These are phyloP conservation scores for Tetrapisispora arboricola DNA, from an alignment of 805 yeast species.

Conservation along the genomic window DNA sequence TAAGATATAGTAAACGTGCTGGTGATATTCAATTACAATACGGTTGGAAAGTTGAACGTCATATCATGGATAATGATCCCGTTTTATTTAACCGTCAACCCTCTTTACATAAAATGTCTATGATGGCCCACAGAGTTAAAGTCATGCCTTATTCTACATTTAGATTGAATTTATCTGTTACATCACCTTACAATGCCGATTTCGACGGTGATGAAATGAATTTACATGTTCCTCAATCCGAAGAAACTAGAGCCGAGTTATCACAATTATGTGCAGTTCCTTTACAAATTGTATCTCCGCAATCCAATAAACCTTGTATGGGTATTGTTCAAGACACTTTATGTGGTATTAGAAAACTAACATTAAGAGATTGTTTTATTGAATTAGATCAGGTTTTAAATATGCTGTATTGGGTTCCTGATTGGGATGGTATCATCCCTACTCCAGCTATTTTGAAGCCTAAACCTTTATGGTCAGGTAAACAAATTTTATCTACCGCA, in stretches of 20 bases:
- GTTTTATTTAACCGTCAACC: slow-evolving; percentile 99
- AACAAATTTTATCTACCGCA: slow-evolving; percentile 83
- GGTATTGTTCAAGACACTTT: slow-evolving; percentile 99
- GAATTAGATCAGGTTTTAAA: slow-evolving; percentile 94
- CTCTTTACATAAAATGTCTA: slow-evolving; percentile 96
- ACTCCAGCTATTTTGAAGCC: slow-evolving; percentile 92
- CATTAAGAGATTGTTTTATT: slow-evolving; percentile 77
- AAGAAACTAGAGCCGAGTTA: slow-evolving; percentile 93
- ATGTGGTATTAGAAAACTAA: slow-evolving; percentile 94
- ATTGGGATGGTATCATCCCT: slow-evolving; percentile 97
- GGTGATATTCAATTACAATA: slow-evolving; percentile 97
- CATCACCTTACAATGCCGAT: slow-evolving; percentile 99
- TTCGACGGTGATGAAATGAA: slow-evolving; percentile 99
- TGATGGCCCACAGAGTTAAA: slow-evolving; percentile 98
- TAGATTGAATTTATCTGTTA: slow-evolving; percentile 90
- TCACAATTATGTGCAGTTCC: slow-evolving; percentile 96
- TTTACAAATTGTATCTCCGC: slow-evolving; percentile 94
- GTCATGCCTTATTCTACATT: slow-evolving; percentile 99
- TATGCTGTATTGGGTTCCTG: slow-evolving; percentile 94
- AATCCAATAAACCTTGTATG: slow-evolving; percentile 98
- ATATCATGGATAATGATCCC: slow-evolving; percentile 94
- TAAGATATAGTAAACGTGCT: slow-evolving; percentile 93
- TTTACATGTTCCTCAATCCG: slow-evolving; percentile 97
- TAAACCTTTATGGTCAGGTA: slow-evolving; percentile 95
- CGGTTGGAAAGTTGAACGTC: slow-evolving; percentile 99